Conservation (phyloP, 352 stramenopile species). For the Aphanomyces stellatus region DNA sequence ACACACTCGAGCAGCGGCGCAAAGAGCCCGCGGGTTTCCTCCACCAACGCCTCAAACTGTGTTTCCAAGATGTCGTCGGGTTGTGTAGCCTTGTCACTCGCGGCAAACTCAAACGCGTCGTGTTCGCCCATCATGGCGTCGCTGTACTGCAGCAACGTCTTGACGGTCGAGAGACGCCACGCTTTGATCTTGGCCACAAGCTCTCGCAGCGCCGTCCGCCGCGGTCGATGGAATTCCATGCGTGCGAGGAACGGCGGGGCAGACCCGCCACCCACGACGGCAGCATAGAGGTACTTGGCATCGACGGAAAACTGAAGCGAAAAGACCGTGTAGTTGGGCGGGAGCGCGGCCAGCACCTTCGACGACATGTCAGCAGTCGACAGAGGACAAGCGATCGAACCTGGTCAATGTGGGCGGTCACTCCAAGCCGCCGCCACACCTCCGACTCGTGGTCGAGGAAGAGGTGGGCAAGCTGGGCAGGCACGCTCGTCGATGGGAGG, state of each 20-base stretch:
- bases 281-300: constrained; percentile 45
- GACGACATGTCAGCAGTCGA: too few relatives aligned
- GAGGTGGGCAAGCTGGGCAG: constrained; percentile 54
- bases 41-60: constrained; percentile 43
- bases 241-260: background rate
- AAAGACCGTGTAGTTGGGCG: constrained; percentile 32
- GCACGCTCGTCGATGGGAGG: constrained; percentile 42
- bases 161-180: constrained; percentile 34
- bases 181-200: constrained; percentile 16
- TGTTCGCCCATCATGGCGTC: constrained; percentile 33
- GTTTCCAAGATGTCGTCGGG: constrained; percentile 37
- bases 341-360: constrained; percentile 35
- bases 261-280: background rate
- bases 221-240: constrained; percentile 16
- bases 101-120: constrained; percentile 35
- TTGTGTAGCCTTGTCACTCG: background rate
- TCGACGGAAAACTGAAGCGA: constrained; percentile 64
- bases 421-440: constrained; percentile 47
- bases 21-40: constrained; percentile 37
- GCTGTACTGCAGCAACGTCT: constrained; percentile 30
- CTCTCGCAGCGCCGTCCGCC: constrained; percentile 1
- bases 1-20: constrained; percentile 50
- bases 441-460: constrained; percentile 61
- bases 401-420: constrained; percentile 31
- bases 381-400: too few relatives aligned